phyloP scores from a whole-genome alignment of 768 basidiomycete genomes.

The Lactarius evosmus region DNA sequence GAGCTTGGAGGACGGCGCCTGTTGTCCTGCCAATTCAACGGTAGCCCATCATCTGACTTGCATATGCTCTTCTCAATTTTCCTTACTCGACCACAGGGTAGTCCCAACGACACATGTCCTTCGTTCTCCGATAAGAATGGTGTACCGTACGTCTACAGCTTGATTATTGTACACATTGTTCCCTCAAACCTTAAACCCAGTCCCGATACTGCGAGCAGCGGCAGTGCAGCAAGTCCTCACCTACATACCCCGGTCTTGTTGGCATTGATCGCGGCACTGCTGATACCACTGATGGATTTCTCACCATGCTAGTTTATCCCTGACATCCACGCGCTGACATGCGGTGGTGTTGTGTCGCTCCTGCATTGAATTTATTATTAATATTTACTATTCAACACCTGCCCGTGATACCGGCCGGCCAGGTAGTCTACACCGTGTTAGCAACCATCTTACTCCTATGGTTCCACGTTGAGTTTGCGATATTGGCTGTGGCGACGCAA shows the following conservation, averaged over 20 bases:
- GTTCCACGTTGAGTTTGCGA: slow-evolving; percentile 21
- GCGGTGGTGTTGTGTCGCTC: background rate
- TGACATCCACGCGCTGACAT: background rate
- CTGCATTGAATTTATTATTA: background rate
- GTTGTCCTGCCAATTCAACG: slow-evolving; percentile 70
- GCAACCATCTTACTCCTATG: slow-evolving; percentile 18
- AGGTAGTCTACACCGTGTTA: background rate
- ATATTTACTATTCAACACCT: slow-evolving; percentile 1
- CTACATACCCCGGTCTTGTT: background rate
- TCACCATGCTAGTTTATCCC: background rate
- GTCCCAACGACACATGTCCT: slow-evolving; percentile 49
- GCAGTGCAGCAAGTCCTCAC: background rate
- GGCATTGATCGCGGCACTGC: background rate
- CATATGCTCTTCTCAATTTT: background rate
- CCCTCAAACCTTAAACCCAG: slow-evolving; percentile 26
- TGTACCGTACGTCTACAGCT: slow-evolving; percentile 49
- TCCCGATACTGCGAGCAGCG: slow-evolving; percentile 34
- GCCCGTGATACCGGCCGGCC: background rate
- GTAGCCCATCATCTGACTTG: slow-evolving; percentile 36
- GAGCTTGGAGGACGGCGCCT: slow-evolving; percentile 53
- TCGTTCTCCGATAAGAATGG: slow-evolving; percentile 69
- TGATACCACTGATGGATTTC: background rate
- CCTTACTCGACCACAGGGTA: slow-evolving; percentile 19
- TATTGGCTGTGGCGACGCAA: slow-evolving; percentile 20
- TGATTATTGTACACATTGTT: slow-evolving; percentile 9